phyloP scores from a whole-genome alignment of 768 basidiomycete species.

The Strobilomyces dryophilus region DNA sequence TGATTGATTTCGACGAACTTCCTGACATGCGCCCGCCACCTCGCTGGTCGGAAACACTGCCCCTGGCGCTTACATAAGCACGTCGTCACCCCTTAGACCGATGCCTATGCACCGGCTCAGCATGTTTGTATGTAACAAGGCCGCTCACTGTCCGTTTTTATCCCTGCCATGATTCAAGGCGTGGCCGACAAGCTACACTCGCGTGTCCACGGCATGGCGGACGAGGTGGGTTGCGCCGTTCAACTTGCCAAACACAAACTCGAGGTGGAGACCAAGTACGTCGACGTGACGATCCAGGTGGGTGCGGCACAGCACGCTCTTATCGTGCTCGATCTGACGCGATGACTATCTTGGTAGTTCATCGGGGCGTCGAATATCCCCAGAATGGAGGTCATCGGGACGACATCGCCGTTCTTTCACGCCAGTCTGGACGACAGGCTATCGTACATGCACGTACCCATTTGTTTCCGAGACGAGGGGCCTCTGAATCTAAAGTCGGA shows the following conservation, averaged over 20 bases:
- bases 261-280: constrained; percentile 40
- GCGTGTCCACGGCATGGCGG: background rate
- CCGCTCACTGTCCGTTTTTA: background rate
- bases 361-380: constrained; percentile 69
- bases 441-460: constrained; percentile 54
- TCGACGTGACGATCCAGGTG: constrained; percentile 58
- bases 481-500: background rate
- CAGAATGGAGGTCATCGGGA: constrained; percentile 61
- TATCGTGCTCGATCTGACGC: constrained; percentile 4
- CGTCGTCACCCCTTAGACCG: background rate
- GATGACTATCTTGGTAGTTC: constrained; percentile 39
- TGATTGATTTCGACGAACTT: no score
- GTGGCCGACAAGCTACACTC: constrained; percentile 10
- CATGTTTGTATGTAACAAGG: background rate
- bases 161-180: constrained; percentile 8
- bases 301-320: constrained; percentile 3
- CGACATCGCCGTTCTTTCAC: constrained; percentile 69
- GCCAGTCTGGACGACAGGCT: constrained; percentile 61
- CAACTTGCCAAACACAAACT: constrained; percentile 32
- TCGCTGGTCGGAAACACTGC: background rate
- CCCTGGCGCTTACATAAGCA: constrained; percentile 1
- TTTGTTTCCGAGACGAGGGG: background rate
- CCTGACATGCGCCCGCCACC: background rate
- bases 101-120: background rate
- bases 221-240: constrained; percentile 27